Base-by-base conservation (phyloP, 352 stramenopile species). In the Globisporangium cederbergense region DNA sequence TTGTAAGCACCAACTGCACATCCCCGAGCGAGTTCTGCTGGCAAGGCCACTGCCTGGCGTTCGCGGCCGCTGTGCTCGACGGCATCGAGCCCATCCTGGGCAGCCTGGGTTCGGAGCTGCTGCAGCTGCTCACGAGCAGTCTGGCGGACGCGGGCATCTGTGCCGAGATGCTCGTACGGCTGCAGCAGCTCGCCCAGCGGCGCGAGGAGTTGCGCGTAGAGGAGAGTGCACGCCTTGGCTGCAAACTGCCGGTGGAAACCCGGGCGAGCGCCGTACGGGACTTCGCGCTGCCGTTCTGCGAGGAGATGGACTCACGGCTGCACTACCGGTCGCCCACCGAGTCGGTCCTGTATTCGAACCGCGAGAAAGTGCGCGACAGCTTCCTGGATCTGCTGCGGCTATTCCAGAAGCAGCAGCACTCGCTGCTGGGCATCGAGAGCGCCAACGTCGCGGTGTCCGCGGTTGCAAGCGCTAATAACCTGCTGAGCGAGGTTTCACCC, bases 321-420 rank as follows among this genome's bases (percentile, higher is more conserved):
- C 79, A 92, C 57, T 92, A 86, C 47, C 77, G 79, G 16, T 79
- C 77, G 11, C 74, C 77, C 4, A 62, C 58, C 0, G 83, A 89
- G 49, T 75, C 76, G 5, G 62, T 77, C 0, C 36, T 92, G 22
- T 92, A 83, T 55, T 76, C 76, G 0, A 92, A 92, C 62, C 79
- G 83, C 9, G 83, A 92, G 56, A 86, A 87, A 42, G 69, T 87
- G 1, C 81, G 81, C 9, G 83, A 90, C 53, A 72, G 57, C 0
- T 90, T 91, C 46, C 45, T 92, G 11, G 72, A 65, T 10, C 72
- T 88, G 5, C 54, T 92, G 32, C 73, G 83, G 8, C 66, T 77
- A 22, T 92, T 83, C 60, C 81, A 92, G 62, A 74, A 78, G 22
- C 74, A 83, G 30, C 79, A 87, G 40, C 74, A 89, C 46, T 83